Percentiles rank a stretch among this genome's conserved stretches.
Conservation (phyloP, 176 grass and related monocot species). For the Triticum monococcum region DNA sequence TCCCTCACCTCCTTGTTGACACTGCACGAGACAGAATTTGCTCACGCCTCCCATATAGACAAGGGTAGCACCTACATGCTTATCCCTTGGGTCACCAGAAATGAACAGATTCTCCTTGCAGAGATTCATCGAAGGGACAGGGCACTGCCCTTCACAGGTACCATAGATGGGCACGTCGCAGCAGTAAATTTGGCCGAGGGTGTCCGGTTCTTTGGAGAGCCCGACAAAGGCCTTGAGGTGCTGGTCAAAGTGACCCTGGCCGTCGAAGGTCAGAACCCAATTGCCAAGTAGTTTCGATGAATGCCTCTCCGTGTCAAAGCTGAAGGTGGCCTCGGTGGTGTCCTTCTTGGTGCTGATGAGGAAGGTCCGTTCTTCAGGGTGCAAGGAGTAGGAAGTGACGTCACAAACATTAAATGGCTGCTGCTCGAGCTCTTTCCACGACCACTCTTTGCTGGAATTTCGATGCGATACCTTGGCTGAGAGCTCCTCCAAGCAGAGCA, state of each 20-base stretch:
- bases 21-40: not conserved
- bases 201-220: not conserved
- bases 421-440: too few relatives aligned
- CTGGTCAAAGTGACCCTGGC: not conserved
- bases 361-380: not conserved
- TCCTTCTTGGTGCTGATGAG: not conserved
- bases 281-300: not conserved
- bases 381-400: not conserved
- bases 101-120: not conserved
- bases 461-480: too few relatives aligned
- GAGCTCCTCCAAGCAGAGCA: too few relatives aligned
- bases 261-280: not conserved
- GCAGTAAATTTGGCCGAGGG: not conserved
- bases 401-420: too few relatives aligned
- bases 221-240: conserved; percentile 18
- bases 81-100: not conserved
- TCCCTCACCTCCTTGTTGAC: not conserved
- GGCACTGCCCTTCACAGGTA: not conserved
- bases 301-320: not conserved
- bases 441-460: too few relatives aligned
- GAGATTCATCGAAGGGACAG: not conserved
- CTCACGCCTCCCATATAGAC: not conserved
- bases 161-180: not conserved
- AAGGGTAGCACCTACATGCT: not conserved
- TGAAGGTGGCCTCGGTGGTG: not conserved